Conservation (phyloP, 805 yeast genomes). For the Wickerhamomyces hampshirensis region DNA sequence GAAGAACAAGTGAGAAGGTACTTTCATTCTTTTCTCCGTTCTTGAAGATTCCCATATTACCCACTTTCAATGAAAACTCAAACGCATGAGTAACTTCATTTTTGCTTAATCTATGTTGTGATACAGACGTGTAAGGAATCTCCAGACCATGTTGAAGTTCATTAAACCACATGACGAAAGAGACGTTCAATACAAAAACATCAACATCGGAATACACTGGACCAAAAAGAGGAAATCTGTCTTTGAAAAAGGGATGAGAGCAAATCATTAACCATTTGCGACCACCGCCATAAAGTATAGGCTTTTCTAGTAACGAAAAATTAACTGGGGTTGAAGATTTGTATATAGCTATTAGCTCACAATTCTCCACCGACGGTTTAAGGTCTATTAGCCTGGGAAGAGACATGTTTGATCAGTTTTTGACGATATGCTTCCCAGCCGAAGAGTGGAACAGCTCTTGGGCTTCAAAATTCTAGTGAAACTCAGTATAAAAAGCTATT, state of each 20-base stretch:
- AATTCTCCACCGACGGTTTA: conserved; percentile 34
- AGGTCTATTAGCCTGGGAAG: conserved; percentile 8
- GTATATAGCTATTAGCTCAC: conserved; percentile 17
- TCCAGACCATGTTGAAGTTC: conserved; percentile 31
- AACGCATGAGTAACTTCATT: conserved; percentile 2
- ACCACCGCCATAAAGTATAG: conserved; percentile 38
- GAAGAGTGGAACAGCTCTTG: no score
- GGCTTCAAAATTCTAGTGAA: no score
- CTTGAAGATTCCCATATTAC: conserved; percentile 8
- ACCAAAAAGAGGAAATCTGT: conserved; percentile 11
- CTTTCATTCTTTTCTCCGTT: conserved; percentile 6
- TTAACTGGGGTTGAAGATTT: conserved; percentile 14
- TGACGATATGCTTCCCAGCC: no score
- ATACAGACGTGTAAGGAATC: conserved; percentile 27
- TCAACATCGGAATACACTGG: conserved; percentile 24
- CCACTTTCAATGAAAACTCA: conserved; percentile 5
- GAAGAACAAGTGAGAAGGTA: conserved; percentile 27
- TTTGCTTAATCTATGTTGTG: conserved; percentile 17
- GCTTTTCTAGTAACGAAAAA: conserved; percentile 23
- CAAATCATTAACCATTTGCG: conserved; percentile 26
- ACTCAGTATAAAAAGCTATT: no score
- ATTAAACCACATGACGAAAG: conserved; percentile 36
- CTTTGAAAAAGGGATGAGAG: conserved; percentile 9
- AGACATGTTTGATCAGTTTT: background rate
- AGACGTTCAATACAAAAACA: conserved; percentile 32